phyloP scores from a whole-genome alignment of 805 yeast species.

The Ogataea pilisensis region DNA sequence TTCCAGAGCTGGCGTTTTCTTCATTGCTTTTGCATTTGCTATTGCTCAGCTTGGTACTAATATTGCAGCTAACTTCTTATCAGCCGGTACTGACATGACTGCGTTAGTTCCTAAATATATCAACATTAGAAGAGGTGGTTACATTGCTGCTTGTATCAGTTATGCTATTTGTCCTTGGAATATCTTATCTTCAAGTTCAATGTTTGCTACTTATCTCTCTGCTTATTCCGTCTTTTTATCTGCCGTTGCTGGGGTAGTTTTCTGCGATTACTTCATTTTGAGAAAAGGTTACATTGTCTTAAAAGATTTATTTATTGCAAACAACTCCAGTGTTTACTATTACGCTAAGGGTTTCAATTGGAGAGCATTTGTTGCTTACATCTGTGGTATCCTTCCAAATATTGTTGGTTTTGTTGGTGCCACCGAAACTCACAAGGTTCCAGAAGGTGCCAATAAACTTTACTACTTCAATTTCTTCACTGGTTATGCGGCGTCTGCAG shows the following conservation, averaged over 20 bases:
- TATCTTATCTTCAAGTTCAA: conserved; percentile 61
- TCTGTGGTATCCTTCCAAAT: conserved; percentile 77
- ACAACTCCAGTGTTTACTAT: conserved; percentile 46
- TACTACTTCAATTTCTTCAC: conserved; percentile 73
- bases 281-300: conserved; percentile 68
- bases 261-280: conserved; percentile 64
- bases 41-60: conserved; percentile 78
- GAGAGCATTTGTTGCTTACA: conserved; percentile 79
- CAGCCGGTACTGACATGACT: conserved; percentile 71
- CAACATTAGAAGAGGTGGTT: conserved; percentile 78
- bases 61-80: conserved; percentile 65
- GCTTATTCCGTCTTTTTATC: conserved; percentile 83
- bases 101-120: conserved; percentile 60
- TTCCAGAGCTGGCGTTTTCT: conserved; percentile 75
- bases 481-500: conserved; percentile 61
- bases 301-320: conserved; percentile 57
- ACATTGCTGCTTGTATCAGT: conserved; percentile 68
- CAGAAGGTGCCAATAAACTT: conserved; percentile 70
- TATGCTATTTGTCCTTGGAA: conserved; percentile 82
- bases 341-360: conserved; percentile 71
- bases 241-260: conserved; percentile 75
- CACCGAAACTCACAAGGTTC: conserved; percentile 63
- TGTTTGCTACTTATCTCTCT: conserved; percentile 73
- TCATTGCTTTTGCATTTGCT: conserved; percentile 66
- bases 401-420: conserved; percentile 87